A percentile compares a stretch with the other conserved stretches of the same genome.
These are phyloP conservation scores for Deuterostichococcus epilithicus DNA, from an alignment of 139 green algal species.

Conservation along the genomic window DNA sequence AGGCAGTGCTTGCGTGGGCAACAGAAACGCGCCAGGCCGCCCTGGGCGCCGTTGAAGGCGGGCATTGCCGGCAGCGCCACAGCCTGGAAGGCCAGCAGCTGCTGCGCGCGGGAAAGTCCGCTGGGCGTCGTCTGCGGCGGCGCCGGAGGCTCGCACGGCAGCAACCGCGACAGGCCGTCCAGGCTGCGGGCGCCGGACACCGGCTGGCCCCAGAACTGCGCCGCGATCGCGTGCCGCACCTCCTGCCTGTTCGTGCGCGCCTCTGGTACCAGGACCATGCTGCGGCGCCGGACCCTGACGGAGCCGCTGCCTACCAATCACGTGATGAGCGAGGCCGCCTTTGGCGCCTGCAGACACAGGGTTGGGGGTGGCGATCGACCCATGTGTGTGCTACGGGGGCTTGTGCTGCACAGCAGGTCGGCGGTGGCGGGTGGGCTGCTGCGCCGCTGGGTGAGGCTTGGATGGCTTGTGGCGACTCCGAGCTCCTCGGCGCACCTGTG, in stretches of 20 bases:
- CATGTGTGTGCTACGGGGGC: too few species aligned
- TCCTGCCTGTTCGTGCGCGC: constrained; percentile 34
- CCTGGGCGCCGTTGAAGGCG: constrained; percentile 40
- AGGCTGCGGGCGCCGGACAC: constrained; percentile 34
- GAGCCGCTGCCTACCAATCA: too few species aligned
- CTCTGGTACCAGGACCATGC: constrained; percentile 60
- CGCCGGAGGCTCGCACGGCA: constrained; percentile 56
- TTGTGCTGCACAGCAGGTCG: too few species aligned
- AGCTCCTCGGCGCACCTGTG: too few species aligned
- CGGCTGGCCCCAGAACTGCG: constrained; percentile 67
- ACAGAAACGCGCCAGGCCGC: constrained; percentile 49
- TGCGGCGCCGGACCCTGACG: too few species aligned
- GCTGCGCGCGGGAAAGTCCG: constrained; percentile 59
- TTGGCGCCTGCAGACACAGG: too few species aligned
- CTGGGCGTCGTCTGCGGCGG: constrained; percentile 41
- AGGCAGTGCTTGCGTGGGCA: background rate
- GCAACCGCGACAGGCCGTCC: constrained; percentile 34
- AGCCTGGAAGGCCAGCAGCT: constrained; percentile 61
- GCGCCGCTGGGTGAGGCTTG: too few species aligned
- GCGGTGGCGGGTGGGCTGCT: too few species aligned
- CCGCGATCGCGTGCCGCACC: constrained; percentile 36
- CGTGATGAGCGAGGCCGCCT: too few species aligned
- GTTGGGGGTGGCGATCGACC: too few species aligned
- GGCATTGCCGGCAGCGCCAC: constrained; percentile 53
- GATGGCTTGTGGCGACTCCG: too few species aligned